Conservation (phyloP, 2,329 filamentous ascomycete genomes). For the Aaosphaeria pasadenensis region DNA sequence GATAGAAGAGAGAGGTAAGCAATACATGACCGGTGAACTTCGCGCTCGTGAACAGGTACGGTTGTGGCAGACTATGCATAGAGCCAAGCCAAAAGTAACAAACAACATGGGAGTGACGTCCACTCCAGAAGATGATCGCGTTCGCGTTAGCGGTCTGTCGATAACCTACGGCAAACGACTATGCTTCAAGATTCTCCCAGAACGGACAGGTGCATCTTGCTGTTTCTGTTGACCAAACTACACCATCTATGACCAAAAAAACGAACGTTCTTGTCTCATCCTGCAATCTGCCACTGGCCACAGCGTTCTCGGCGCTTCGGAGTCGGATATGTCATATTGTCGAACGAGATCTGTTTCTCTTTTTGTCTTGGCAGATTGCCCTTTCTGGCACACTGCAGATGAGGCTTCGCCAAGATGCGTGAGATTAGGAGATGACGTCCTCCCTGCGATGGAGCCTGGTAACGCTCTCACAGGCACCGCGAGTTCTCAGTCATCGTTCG, state of each 20-base stretch:
- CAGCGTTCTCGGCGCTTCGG: conserved; percentile 2
- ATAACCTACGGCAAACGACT: conserved; percentile 4
- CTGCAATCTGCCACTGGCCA: conserved; percentile 15
- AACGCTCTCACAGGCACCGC: conserved; percentile 8
- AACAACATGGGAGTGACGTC: conserved; percentile 1
- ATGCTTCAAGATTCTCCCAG: conserved; percentile 17
- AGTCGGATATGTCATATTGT: conserved; percentile 1
- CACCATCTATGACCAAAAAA: conserved; percentile 1
- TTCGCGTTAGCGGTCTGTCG: conserved; percentile 1
- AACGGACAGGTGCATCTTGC: conserved; percentile 13
- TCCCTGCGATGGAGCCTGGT: not conserved
- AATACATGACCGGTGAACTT: conserved; percentile 4
- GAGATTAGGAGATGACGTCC: conserved; percentile 2
- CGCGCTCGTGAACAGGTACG: conserved; percentile 12
- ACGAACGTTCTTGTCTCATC: conserved; percentile 15
- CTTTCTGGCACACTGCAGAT: conserved; percentile 16
- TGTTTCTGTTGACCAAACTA: conserved; percentile 2
- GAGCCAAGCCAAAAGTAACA: conserved; percentile 15
- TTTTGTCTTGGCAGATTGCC: conserved; percentile 7
- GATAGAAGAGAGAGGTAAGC: conserved; percentile 63
- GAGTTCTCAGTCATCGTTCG: conserved; percentile 4
- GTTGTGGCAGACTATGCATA: conserved; percentile 7
- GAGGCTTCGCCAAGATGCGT: conserved; percentile 10
- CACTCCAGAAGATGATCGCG: conserved; percentile 9
- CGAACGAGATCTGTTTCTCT: conserved; percentile 4